phyloP scores from a whole-genome alignment of 306 rosid species.

The Casuarina glauca region DNA sequence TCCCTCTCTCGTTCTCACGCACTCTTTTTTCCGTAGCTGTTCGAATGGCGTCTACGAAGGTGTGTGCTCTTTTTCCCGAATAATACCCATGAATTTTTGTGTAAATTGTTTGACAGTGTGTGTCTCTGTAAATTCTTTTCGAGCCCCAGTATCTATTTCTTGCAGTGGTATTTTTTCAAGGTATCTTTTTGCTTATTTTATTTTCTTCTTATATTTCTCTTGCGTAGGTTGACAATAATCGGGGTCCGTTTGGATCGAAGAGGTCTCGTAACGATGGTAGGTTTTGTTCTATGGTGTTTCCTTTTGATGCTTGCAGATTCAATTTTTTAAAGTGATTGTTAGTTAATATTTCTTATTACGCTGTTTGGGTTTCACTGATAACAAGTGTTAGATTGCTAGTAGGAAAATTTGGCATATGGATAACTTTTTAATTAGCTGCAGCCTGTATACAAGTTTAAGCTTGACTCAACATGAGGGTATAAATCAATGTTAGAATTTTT shows the following conservation, averaged over 20 bases:
- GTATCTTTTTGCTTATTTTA: background rate
- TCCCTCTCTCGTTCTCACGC: background rate
- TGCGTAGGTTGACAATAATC: conserved; percentile 40
- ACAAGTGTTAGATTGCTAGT: background rate
- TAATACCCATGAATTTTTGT: background rate
- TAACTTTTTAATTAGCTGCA: background rate
- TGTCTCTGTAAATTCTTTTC: background rate
- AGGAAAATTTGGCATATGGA: background rate
- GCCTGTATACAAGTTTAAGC: background rate
- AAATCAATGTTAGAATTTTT: background rate
- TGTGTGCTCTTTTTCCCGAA: conserved; percentile 6
- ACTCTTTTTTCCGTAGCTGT: background rate
- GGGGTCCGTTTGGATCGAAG: conserved; percentile 42
- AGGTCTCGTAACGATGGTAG: conserved; percentile 45
- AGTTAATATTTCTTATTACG: background rate
- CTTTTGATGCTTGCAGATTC: background rate
- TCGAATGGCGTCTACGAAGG: conserved; percentile 42
- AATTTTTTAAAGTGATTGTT: background rate
- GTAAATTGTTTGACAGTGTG: background rate
- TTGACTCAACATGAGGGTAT: background rate
- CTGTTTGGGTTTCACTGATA: background rate
- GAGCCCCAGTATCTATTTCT: background rate
- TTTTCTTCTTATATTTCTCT: background rate
- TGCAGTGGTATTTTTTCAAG: background rate
- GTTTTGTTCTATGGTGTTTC: background rate